phyloP scores from a whole-genome alignment of 1,284 basidiomycete genomes.

The Heliocybe sulcata region DNA sequence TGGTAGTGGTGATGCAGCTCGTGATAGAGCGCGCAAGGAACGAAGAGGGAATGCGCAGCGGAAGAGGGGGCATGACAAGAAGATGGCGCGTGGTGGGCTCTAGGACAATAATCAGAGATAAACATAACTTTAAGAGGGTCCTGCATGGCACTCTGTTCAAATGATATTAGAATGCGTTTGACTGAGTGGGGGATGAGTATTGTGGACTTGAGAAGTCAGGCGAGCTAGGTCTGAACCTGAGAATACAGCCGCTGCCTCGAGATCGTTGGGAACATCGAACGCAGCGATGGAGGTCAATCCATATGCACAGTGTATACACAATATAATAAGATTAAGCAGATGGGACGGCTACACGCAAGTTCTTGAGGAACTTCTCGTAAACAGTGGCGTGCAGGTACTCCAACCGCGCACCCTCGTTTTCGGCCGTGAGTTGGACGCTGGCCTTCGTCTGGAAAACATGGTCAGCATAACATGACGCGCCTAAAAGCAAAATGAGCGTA shows the following conservation, averaged over 20 bases:
- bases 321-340: not conserved
- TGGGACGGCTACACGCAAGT: not conserved
- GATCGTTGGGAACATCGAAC: too few relatives aligned
- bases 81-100: slow-evolving; percentile 50
- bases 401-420: not conserved
- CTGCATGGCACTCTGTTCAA: too few relatives aligned
- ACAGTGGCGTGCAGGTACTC: not conserved
- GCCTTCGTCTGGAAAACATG: not conserved
- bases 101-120: not conserved
- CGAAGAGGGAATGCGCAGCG: slow-evolving; percentile 58
- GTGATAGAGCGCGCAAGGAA: slow-evolving; percentile 64
- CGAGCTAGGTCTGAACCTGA: too few relatives aligned
- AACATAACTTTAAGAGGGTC: too few relatives aligned
- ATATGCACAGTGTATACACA: not conserved
- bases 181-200: too few relatives aligned
- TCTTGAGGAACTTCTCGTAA: not conserved
- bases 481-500: too few relatives aligned
- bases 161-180: too few relatives aligned
- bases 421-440: not conserved
- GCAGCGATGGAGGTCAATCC: too few relatives aligned
- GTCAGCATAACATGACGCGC: slow-evolving; percentile 1
- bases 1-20: slow-evolving; percentile 20
- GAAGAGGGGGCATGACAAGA: slow-evolving; percentile 70
- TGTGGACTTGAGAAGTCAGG: too few relatives aligned
- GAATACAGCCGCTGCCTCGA: too few relatives aligned